These are phyloP conservation scores for Trichosporon coremiiforme DNA, from an alignment of 1,284 basidiomycete genomes.

Conservation along the genomic window DNA sequence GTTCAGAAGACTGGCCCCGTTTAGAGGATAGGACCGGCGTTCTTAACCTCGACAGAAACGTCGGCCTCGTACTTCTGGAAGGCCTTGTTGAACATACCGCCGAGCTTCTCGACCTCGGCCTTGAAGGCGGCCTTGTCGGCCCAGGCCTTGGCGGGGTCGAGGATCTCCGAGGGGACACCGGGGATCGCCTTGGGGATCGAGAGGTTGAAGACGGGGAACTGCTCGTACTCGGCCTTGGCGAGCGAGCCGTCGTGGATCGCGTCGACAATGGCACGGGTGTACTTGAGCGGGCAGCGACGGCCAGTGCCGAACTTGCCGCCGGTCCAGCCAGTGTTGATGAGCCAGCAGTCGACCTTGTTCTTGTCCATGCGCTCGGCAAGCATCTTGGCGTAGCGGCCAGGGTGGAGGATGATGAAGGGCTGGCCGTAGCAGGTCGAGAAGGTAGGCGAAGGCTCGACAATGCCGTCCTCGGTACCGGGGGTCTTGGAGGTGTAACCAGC, in stretches of 20 bases:
- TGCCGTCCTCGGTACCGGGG: conserved; percentile 97
- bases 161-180: conserved; percentile 82
- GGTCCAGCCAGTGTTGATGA: conserved; percentile 99
- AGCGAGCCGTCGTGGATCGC: conserved; percentile 94
- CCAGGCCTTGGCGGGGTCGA: conserved; percentile 86
- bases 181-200: conserved; percentile 77
- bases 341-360: conserved; percentile 92
- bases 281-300: conserved; percentile 91
- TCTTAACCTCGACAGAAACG: conserved; percentile 72
- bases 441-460: conserved; percentile 96
- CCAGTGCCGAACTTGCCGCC: conserved; percentile 89
- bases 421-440: conserved; percentile 99
- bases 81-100: conserved; percentile 87
- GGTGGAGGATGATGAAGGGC: conserved; percentile 97
- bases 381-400: conserved; percentile 94
- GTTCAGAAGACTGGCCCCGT: not conserved
- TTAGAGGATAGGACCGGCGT: conserved; percentile 67
- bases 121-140: conserved; percentile 80
- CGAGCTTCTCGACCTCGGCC: conserved; percentile 80
- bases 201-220: conserved; percentile 75
- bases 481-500: conserved; percentile 87
- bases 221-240: conserved; percentile 81
- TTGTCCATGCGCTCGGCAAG: conserved; percentile 91
- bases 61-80: conserved; percentile 86
- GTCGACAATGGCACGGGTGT: conserved; percentile 94